These are phyloP conservation scores for Lonicera japonica DNA, from an alignment of 129 eudicot species.

Conservation along the genomic window DNA sequence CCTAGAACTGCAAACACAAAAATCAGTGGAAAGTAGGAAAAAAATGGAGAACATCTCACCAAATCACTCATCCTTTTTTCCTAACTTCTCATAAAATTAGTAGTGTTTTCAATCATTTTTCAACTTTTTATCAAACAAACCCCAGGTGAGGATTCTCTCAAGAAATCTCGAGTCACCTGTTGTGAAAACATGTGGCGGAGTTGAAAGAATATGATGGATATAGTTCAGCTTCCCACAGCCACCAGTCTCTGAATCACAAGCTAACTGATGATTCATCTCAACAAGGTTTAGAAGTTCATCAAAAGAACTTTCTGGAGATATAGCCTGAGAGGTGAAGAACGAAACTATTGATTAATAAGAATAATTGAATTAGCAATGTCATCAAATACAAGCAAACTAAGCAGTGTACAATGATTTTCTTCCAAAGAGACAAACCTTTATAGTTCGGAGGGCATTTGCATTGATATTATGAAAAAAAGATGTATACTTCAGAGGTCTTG, in stretches of 20 bases:
- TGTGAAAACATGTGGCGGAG: conserved; percentile 80
- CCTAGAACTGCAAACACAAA: conserved; percentile 66
- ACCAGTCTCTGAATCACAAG: conserved; percentile 84
- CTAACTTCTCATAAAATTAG: no score
- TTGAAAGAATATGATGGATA: conserved; percentile 81
- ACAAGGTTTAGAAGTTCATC: conserved; percentile 75
- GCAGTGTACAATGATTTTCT: conserved; percentile 10
- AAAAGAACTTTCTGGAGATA: conserved; percentile 68
- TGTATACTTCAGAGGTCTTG: conserved; percentile 77
- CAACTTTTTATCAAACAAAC: no score
- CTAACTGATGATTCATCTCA: conserved; percentile 88
- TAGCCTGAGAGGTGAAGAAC: conserved; percentile 40
- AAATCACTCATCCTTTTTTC: no score
- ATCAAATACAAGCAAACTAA: neutral
- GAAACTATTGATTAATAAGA: neutral
- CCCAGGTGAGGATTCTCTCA: neutral
- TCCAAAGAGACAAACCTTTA: conserved; percentile 48
- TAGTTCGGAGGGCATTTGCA: conserved; percentile 93
- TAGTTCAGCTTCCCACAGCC: conserved; percentile 88
- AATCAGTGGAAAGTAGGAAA: no score
- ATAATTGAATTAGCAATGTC: conserved; percentile 2
- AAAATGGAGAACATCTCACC: no score
- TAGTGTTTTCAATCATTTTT: no score
- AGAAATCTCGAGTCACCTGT: conserved; percentile 40
- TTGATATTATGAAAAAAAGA: conserved; percentile 91